A percentile compares a stretch with the other conserved stretches of the same genome.
Evolutionary conservation across 768 basidiomycete genomes (phyloP).

Genomic region (Pleurotus platypus): DNA sequence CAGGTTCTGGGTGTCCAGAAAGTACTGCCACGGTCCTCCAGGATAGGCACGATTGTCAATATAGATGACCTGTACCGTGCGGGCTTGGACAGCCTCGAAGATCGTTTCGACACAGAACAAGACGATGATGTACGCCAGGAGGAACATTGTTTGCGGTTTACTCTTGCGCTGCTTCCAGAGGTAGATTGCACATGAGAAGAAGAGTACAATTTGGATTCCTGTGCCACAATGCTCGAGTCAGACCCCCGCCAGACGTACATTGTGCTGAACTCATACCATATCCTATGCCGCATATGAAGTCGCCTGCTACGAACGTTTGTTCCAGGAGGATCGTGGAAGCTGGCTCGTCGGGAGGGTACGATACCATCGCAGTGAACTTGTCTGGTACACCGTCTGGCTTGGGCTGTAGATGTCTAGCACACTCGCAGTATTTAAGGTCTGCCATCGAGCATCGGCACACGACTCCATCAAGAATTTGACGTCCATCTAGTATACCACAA

Average conservation of each 20-base stretch:
- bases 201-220: slow-evolving; percentile 39
- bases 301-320: slow-evolving; percentile 36
- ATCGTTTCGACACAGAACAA: slow-evolving; percentile 34
- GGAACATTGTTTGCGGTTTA: slow-evolving; percentile 23
- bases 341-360: slow-evolving; percentile 24
- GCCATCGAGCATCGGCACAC: too few relatives aligned
- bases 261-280: slow-evolving; percentile 26
- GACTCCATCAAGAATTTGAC: background rate
- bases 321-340: slow-evolving; percentile 31
- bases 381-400: too few relatives aligned
- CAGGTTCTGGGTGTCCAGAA: slow-evolving; percentile 35
- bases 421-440: too few relatives aligned
- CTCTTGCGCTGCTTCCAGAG: slow-evolving; percentile 32
- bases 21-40: slow-evolving; percentile 41
- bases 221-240: background rate
- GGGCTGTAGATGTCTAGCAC: too few relatives aligned
- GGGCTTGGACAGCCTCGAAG: slow-evolving; percentile 33
- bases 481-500: background rate
- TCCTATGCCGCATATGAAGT: slow-evolving; percentile 35
- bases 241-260: background rate
- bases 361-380: too few relatives aligned
- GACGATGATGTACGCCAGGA: slow-evolving; percentile 34
- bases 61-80: slow-evolving; percentile 37
- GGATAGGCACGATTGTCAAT: slow-evolving; percentile 39
- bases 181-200: slow-evolving; percentile 28